phyloP scores from a whole-genome alignment of 768 basidiomycete genomes.

The Lentinula boryana region DNA sequence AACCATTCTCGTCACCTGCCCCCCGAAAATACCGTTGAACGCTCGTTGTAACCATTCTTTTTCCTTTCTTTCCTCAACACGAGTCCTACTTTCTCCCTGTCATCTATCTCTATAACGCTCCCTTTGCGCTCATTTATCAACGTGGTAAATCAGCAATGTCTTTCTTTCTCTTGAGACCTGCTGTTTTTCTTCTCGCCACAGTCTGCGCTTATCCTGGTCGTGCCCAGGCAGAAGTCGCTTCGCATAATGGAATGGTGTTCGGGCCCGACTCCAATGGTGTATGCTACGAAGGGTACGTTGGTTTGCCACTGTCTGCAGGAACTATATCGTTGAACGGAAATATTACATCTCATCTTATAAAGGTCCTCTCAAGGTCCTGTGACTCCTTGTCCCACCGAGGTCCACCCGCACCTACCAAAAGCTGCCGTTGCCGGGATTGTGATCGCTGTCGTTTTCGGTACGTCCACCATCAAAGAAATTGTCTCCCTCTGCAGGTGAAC shows the following conservation, averaged over 20 bases:
- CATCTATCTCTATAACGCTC: not conserved
- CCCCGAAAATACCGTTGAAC: not conserved
- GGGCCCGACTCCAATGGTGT: not conserved
- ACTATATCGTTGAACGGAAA: not conserved
- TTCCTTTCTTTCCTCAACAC: not conserved
- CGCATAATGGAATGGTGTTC: not conserved
- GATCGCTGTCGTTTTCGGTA: slow-evolving; percentile 1
- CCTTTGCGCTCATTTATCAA: not conserved
- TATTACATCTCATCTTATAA: not conserved
- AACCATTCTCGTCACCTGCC: slow-evolving; percentile 1
- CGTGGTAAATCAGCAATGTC: not conserved
- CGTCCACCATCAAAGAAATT: not conserved
- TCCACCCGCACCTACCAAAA: not conserved
- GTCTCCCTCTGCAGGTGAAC: not conserved
- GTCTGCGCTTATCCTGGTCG: not conserved
- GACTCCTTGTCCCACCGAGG: not conserved
- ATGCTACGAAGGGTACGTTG: slow-evolving; percentile 1
- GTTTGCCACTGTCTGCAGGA: not conserved
- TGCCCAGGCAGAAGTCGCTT: not conserved
- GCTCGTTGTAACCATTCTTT: not conserved
- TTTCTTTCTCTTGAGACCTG: not conserved
- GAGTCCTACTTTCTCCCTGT: not conserved
- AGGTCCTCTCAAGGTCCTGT: not conserved
- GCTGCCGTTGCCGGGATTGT: not conserved
- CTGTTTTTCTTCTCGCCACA: slow-evolving; percentile 2